Conservation (phyloP, 768 basidiomycete genomes). For the Suillus hirtellus region DNA sequence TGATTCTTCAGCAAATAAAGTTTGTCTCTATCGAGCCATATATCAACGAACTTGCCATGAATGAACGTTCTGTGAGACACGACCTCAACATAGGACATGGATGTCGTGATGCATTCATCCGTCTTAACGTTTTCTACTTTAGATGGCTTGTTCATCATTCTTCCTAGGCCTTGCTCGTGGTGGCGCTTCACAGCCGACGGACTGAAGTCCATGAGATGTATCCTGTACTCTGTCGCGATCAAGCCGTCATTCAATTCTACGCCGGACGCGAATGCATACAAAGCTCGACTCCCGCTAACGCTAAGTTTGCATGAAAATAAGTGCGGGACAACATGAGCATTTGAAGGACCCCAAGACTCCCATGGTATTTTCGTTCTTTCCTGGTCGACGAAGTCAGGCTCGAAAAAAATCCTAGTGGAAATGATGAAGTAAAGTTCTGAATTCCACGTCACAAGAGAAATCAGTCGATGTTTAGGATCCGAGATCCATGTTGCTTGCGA, state of each 20-base stretch:
- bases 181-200: not conserved
- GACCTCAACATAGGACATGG: not conserved
- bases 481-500: not conserved
- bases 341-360: not conserved
- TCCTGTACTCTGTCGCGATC: not conserved
- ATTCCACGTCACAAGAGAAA: not conserved
- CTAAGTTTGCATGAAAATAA: not conserved
- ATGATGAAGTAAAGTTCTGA: not conserved
- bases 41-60: not conserved
- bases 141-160: not conserved
- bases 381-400: not conserved
- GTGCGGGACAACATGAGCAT: not conserved
- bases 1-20: not conserved
- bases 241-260: not conserved
- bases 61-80: not conserved
- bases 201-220: conserved; percentile 2
- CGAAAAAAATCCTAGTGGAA: conserved; percentile 1
- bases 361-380: not conserved
- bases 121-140: not conserved
- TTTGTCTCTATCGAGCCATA: not conserved
- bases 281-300: not conserved
- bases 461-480: not conserved
- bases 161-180: not conserved
- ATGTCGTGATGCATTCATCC: not conserved
- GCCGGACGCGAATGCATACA: not conserved